These are phyloP conservation scores for Pelargonium fulgidum DNA, from an alignment of 441 rosid species.

Conservation along the genomic window DNA sequence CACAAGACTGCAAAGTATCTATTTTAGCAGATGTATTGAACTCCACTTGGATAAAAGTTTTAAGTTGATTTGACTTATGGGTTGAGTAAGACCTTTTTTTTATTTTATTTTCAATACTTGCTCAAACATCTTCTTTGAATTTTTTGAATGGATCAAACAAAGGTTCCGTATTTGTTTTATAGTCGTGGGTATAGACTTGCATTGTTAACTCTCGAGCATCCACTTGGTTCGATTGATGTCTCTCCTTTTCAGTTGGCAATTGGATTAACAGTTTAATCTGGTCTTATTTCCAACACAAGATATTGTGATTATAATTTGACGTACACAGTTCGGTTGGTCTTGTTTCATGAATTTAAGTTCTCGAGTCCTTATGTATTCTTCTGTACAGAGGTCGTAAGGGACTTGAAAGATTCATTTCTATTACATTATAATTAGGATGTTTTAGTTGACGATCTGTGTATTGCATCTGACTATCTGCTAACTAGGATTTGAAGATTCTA, in stretches of 20 bases:
- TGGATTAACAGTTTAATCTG: not conserved
- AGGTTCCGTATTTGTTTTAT: not conserved
- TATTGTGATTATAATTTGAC: not conserved
- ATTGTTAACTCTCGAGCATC: not conserved
- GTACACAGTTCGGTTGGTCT: not conserved
- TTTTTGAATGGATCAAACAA: too few species aligned
- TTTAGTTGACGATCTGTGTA: not conserved
- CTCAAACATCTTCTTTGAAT: too few species aligned
- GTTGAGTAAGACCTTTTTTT: not conserved
- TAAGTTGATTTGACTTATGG: not conserved
- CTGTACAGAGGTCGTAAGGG: too few species aligned
- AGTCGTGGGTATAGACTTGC: not conserved
- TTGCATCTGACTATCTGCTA: not conserved
- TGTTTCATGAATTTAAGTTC: not conserved
- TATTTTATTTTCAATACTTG: too few species aligned
- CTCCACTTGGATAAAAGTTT: conserved; percentile 2
- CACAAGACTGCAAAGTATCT: not conserved
- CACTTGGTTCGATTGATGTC: not conserved
- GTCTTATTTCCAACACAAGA: not conserved
- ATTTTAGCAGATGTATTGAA: not conserved
- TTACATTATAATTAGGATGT: too few species aligned
- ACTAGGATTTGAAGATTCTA: not conserved
- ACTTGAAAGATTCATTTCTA: too few species aligned
- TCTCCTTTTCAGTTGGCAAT: not conserved
- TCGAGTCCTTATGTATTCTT: too few species aligned